Conservation (phyloP, 805 yeast genomes). For the Torulaspora franciscae region DNA sequence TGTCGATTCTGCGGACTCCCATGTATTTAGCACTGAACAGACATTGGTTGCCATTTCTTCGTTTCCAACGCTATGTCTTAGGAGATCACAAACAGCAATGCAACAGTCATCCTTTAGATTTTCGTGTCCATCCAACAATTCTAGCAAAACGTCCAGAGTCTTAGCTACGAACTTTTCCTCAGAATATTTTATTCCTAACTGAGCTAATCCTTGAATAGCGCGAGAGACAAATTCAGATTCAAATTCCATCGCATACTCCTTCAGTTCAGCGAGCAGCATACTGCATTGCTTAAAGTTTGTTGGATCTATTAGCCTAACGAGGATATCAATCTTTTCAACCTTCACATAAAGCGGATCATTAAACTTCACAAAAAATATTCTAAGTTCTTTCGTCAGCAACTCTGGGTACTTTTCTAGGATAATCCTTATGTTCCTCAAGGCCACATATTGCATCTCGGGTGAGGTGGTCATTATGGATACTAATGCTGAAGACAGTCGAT, state of each 20-base stretch:
- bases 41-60: slow-evolving; percentile 23
- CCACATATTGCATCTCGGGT: slow-evolving; percentile 93
- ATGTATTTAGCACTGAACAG: slow-evolving; percentile 36
- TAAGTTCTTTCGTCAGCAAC: slow-evolving; percentile 67
- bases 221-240: slow-evolving; percentile 71
- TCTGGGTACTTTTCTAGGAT: slow-evolving; percentile 84
- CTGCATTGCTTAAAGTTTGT: slow-evolving; percentile 44
- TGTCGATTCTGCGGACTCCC: slow-evolving; percentile 42
- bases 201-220: slow-evolving; percentile 63
- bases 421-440: slow-evolving; percentile 83
- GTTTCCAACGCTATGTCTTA: slow-evolving; percentile 58
- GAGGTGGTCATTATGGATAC: slow-evolving; percentile 83
- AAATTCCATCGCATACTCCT: slow-evolving; percentile 79
- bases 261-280: slow-evolving; percentile 60
- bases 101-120: slow-evolving; percentile 58
- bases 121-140: slow-evolving; percentile 56
- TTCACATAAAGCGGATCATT: slow-evolving; percentile 77
- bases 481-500: slow-evolving; percentile 76
- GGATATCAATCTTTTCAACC: slow-evolving; percentile 68
- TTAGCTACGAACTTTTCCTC: slow-evolving; percentile 44
- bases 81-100: slow-evolving; percentile 55
- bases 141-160: slow-evolving; percentile 56
- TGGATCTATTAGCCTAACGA: slow-evolving; percentile 63
- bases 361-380: slow-evolving; percentile 86
- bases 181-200: slow-evolving; percentile 59